phyloP scores from a whole-genome alignment of 371 early-diverging fungal genomes.

The Mortierella sp. region DNA sequence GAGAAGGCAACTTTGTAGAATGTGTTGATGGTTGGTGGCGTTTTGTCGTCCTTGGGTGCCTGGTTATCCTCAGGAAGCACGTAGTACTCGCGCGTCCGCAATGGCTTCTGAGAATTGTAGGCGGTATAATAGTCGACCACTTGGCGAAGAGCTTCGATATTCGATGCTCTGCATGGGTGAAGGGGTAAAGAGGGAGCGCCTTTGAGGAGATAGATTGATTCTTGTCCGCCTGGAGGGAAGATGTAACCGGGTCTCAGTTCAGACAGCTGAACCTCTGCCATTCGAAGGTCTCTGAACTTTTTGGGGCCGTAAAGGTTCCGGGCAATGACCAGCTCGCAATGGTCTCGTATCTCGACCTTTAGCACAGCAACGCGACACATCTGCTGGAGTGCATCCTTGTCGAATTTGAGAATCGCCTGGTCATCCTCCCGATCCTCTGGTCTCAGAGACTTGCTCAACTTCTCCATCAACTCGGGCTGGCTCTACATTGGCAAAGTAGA shows the following conservation, averaged over 20 bases:
- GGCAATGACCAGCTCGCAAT: conserved; percentile 55
- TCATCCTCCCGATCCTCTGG: conserved; percentile 54
- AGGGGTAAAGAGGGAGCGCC: conserved; percentile 55
- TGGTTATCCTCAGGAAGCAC: conserved; percentile 33
- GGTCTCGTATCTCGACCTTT: conserved; percentile 53
- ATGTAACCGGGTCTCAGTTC: conserved; percentile 47
- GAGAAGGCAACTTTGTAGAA: conserved; percentile 49
- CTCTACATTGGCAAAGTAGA: conserved; percentile 9
- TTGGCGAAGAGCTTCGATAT: conserved; percentile 57
- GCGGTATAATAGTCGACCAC: conserved; percentile 58
- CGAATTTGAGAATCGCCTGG: conserved; percentile 55
- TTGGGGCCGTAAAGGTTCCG: conserved; percentile 54
- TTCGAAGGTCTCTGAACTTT: conserved; percentile 56
- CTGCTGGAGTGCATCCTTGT: conserved; percentile 53
- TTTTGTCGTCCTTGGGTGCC: not conserved
- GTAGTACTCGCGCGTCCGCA: conserved; percentile 52
- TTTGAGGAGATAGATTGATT: conserved; percentile 56
- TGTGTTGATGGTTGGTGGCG: conserved; percentile 11
- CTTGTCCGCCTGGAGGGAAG: conserved; percentile 57
- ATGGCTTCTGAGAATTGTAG: conserved; percentile 48
- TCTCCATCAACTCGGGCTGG: conserved; percentile 54
- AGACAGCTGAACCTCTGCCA: conserved; percentile 51
- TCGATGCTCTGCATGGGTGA: conserved; percentile 57
- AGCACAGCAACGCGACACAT: conserved; percentile 53
- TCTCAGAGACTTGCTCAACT: conserved; percentile 43